Evolutionary conservation across 306 rosid genomes (phyloP).

Genomic region (Vicia villosa): DNA sequence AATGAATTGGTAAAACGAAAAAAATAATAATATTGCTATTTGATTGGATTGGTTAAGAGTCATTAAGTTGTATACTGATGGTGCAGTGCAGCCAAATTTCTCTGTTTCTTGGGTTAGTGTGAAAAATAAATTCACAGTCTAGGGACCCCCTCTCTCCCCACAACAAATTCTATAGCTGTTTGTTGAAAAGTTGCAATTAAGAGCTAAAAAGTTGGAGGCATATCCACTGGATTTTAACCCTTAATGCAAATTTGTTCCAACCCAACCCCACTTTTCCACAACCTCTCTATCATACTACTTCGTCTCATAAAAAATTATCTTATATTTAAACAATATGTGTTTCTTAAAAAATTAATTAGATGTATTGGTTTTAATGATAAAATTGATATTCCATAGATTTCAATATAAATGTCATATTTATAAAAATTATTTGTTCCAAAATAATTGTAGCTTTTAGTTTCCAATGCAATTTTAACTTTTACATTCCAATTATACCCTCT

Average conservation of each 20-base stretch:
- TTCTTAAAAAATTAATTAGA: too few species aligned
- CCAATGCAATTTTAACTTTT: too few species aligned
- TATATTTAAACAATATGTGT: too few species aligned
- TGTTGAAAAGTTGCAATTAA: conserved; percentile 3
- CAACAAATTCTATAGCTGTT: background rate
- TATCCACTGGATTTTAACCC: background rate
- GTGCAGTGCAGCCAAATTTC: conserved; percentile 27
- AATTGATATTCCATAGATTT: too few species aligned
- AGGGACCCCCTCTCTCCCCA: conserved; percentile 14
- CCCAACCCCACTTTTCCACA: background rate
- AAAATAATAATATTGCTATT: background rate
- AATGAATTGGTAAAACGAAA: background rate
- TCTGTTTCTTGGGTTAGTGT: conserved; percentile 31
- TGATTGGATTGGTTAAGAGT: conserved; percentile 25
- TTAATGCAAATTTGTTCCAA: background rate
- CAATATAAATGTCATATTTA: too few species aligned
- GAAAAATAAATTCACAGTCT: background rate
- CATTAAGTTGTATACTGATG: conserved; percentile 31
- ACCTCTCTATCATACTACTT: too few species aligned
- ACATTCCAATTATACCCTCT: too few species aligned
- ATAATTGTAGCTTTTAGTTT: too few species aligned
- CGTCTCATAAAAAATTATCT: too few species aligned
- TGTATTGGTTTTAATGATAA: too few species aligned
- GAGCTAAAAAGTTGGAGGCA: conserved; percentile 17
- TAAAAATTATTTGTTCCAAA: too few species aligned